phyloP scores from a whole-genome alignment of 805 yeast species.

The Candida ponderosae region DNA sequence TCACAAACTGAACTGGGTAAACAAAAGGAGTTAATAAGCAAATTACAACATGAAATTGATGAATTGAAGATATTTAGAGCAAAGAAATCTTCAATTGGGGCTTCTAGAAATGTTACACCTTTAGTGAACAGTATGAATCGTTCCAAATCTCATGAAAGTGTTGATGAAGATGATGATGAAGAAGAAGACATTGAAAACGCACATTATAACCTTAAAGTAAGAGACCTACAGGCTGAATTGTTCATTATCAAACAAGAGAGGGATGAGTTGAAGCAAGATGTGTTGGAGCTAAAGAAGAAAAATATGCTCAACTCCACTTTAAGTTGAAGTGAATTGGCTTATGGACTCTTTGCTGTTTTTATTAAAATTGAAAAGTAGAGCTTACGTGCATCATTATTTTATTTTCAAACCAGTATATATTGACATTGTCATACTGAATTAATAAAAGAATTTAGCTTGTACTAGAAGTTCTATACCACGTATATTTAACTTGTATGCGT shows the following conservation, averaged over 20 bases:
- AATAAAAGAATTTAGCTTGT: no score
- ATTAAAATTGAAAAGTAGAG: no score
- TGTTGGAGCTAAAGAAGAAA: constrained; percentile 51
- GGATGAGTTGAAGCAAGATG: constrained; percentile 63
- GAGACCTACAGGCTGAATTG: constrained; percentile 79
- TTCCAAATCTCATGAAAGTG: constrained; percentile 14
- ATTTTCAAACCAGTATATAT: no score
- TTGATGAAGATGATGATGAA: constrained; percentile 23
- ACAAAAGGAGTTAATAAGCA: constrained; percentile 47
- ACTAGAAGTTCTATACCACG: no score
- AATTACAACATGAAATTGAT: constrained; percentile 57
- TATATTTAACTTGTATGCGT: no score
- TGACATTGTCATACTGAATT: no score
- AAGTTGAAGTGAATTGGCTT: no score
- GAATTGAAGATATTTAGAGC: constrained; percentile 53
- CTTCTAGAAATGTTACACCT: constrained; percentile 18
- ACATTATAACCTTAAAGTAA: constrained; percentile 66
- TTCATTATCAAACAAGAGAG: constrained; percentile 77
- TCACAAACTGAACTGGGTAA: constrained; percentile 66
- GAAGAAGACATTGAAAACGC: constrained; percentile 32
- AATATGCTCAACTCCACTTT: no score
- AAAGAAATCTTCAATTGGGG: constrained; percentile 18
- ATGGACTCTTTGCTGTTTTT: no score
- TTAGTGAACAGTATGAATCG: constrained; percentile 12
- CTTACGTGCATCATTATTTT: no score